Evolutionary conservation across 2,329 filamentous ascomycete species (phyloP), one percentile per base, ranked within the genome.

Genomic region (Colletotrichum lini): DNA sequence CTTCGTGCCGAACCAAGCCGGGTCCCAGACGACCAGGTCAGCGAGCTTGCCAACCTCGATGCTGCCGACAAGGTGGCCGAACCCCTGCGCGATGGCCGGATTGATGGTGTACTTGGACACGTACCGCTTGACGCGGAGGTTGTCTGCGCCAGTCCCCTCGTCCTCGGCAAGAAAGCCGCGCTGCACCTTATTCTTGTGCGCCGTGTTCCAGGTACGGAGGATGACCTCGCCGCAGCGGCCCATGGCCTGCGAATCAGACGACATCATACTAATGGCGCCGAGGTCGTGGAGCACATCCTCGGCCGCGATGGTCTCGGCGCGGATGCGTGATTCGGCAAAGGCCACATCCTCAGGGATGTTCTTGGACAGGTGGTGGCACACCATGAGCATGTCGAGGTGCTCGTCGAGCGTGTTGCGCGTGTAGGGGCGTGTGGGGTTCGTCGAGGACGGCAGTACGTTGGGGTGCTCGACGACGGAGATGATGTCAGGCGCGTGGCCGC

Each of bases 321-420:
- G 93, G 82, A 98, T 98, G 49, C 96, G 94, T 45, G 91, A 94
- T 84, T 98, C 96, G 58, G 96, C 96, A 78, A 98, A 98, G 1
- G 95, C 95, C 16, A 98, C 93, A 79, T 98, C 96, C 83, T 98
- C 96, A 69, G 95, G 94, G 71, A 98, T 98, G 82, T 98, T 92
- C 81, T 94, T 94, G 63, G 92, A 95, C 12, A 98, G 86, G 79
- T 98, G 96, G 81, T 98, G 96, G 85, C 96, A 98, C 47, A 98
- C 94, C 96, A 98, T 98, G 57, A 98, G 85, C 96, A 98, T 98
- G 84, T 98, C 96, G 16, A 98, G 89, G 82, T 98, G 96, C 82
- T 98, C 96, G 78, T 98, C 96, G 0, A 98, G 88, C 0, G 96
- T 98, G 84, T 98, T 98, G 74, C 88, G 87, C 2, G 96, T 98